Percentiles rank a stretch among this genome's conserved stretches.
Conservation (phyloP, 1,284 basidiomycete species). For the Tylopilus sp. region DNA sequence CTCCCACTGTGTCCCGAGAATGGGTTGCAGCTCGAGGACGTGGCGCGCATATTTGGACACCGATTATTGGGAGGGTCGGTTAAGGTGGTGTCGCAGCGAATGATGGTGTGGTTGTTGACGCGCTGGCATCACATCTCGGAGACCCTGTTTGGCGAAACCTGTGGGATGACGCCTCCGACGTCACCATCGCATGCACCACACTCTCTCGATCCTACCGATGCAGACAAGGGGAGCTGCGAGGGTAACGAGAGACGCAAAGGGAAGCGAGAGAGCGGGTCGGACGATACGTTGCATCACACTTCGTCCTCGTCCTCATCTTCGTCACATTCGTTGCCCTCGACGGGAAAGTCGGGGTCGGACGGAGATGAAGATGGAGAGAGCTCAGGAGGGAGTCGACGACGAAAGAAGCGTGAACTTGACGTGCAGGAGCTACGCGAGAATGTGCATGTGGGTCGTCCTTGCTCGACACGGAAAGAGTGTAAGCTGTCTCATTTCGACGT, state of each 20-base stretch:
- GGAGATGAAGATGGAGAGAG: conserved; percentile 16
- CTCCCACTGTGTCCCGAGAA: conserved; percentile 33
- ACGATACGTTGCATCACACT: neutral
- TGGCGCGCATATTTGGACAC: conserved; percentile 33
- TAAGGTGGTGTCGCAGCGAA: conserved; percentile 28
- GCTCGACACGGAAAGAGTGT: conserved; percentile 20
- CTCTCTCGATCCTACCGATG: neutral
- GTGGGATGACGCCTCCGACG: conserved; percentile 23
- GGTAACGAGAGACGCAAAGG: conserved; percentile 20
- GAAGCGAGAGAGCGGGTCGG: conserved; percentile 3
- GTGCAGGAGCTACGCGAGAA: neutral
- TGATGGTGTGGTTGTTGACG: conserved; percentile 31
- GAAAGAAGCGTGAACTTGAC: conserved; percentile 25
- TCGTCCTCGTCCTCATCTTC: conserved; percentile 20
- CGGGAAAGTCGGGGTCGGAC: conserved; percentile 12
- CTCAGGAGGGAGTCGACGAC: conserved; percentile 9
- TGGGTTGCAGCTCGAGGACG: conserved; percentile 29
- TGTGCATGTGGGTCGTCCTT: neutral
- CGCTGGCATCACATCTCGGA: conserved; percentile 30
- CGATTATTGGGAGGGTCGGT: conserved; percentile 25
- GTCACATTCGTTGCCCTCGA: conserved; percentile 9
- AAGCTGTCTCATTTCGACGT: neutral
- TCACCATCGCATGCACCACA: conserved; percentile 4
- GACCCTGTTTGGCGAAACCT: conserved; percentile 23
- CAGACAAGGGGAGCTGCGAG: neutral